Conservation (phyloP, 805 yeast species). For the Candida mattraensis region DNA sequence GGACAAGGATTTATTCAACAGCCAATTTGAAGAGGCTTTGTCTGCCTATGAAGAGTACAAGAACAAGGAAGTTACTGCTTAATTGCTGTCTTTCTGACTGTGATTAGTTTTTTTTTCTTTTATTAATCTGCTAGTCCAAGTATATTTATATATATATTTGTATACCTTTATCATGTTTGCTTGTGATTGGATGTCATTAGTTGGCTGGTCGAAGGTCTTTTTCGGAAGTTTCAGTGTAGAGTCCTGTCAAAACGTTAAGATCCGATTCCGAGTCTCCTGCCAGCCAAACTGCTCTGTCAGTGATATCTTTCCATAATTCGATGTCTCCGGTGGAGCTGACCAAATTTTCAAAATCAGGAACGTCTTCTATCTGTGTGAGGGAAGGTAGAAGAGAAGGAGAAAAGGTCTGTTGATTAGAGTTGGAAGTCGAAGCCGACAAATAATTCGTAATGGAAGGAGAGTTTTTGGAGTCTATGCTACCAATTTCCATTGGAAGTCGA, state of each 20-base stretch:
- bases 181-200: no score
- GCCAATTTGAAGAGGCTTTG: conserved; percentile 91
- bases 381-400: conserved; percentile 33
- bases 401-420: conserved; percentile 19
- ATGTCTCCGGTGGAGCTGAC: conserved; percentile 41
- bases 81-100: no score
- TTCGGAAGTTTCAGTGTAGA: no score
- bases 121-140: no score
- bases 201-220: no score
- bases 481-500: no score
- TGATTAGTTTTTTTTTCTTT: no score
- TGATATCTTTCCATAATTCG: conserved; percentile 74
- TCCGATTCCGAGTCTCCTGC: conserved; percentile 44
- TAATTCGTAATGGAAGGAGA: no score
- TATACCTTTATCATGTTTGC: no score
- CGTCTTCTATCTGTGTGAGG: conserved; percentile 35
- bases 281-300: conserved; percentile 77
- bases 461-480: no score
- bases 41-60: conserved; percentile 92
- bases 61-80: conserved; percentile 40
- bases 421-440: no score
- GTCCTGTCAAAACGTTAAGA: conserved; percentile 24
- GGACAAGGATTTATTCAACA: conserved; percentile 84
- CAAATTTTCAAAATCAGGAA: conserved; percentile 35
- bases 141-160: no score